Base-by-base conservation (phyloP, 1,284 basidiomycete genomes). In the Microbotryum lychnidis-dioicae region DNA sequence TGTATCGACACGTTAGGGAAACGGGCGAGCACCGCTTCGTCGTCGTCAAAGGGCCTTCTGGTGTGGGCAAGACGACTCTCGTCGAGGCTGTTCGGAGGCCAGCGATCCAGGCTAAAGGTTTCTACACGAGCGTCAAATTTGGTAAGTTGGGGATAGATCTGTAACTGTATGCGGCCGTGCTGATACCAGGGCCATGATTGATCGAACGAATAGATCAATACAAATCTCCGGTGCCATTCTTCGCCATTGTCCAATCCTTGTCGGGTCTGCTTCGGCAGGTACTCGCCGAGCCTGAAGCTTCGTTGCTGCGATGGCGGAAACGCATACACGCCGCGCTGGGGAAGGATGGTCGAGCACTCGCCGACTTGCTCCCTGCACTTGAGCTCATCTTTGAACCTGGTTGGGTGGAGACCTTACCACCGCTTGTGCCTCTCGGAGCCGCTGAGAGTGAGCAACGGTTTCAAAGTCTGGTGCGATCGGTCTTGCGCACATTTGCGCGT, bases 211-310 rank as follows among this genome's bases (percentile, higher is more conserved):
- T 50, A 64, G 66, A 68, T 44, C 66, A 68, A 33, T 66, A 64
- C 66, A 68, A 68, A 48, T 62, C 60, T 2, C 64, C 66, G 16
- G 66, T 68, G 20, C 66, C 66, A 4, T 66, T 68, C 58, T 68
- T 66, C 50, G 66, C 66, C 55, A 66, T 68, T 52, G 60, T 58
- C 0, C 66, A 68, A 37, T 55, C 66, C 23, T 61, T 68, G 16
- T 62, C 62, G n/a, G 60, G 62, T 20, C 62, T 68, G 37, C 52
- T 66, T 33, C 66, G 66, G 6, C 66, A 68, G n/a, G 55, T 68
- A 23, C 58, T 68, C 31, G 59, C 66, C 25, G 66, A 68, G 16
- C 59, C 66, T 6, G 62, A 58, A 18, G 45, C 59, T 3, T 33
- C 56, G 16, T 62, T 68, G 33, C 27, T 47, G 29, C 27, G 52